Base-by-base conservation (phyloP, 2,329 filamentous ascomycete species). In the Phialemoniopsis sp. region DNA sequence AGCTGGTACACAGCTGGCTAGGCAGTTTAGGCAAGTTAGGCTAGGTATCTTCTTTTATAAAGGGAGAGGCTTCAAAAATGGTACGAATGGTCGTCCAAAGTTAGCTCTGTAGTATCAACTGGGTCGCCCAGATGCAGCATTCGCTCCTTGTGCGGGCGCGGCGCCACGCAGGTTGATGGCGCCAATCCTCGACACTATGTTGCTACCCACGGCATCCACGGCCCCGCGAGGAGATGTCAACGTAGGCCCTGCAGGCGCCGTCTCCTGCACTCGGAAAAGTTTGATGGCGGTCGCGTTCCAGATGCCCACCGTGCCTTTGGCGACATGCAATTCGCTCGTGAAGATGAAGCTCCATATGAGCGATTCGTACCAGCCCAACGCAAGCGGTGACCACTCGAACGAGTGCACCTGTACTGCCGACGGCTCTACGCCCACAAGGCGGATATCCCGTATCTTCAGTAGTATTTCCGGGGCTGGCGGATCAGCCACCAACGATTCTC, bases 311-410 rank as follows among this genome's bases (percentile, higher is more conserved):
- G 87, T 90, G 21, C 90, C 90, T 56, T 85, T 90, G 1, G 85
- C 80, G 19, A 91, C 80, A 42, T 89, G 81, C 82, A 95, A 88
- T 66, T 98, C 93, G 52, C 82, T 84, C 19, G 86, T 82, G 59
- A 96, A 97, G 38, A 96, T 81, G 51, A 96, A 87, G 13, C 89
- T 84, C 93, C 93, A 98, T 9, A 98, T 72, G 12, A 97, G 72
- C 5, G 88, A 91, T 62, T 96, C 89, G 60, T 97, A 96, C 93
- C 93, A 97, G 36, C 90, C 91, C 37, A 97, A 72, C 1, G 88
- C 86, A 28, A 95, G 70, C 1, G 87, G 83, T 4, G 89, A 91
- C 91, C 91, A 97, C 64, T 95, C 89, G 54, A 97, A 97, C 13
- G 88, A 84, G 56, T 96, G 90, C 13, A 93, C 84, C 15, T 32